These are phyloP conservation scores for Colletotrichum costaricense DNA, from an alignment of 2,329 filamentous ascomycete species.

Conservation along the genomic window DNA sequence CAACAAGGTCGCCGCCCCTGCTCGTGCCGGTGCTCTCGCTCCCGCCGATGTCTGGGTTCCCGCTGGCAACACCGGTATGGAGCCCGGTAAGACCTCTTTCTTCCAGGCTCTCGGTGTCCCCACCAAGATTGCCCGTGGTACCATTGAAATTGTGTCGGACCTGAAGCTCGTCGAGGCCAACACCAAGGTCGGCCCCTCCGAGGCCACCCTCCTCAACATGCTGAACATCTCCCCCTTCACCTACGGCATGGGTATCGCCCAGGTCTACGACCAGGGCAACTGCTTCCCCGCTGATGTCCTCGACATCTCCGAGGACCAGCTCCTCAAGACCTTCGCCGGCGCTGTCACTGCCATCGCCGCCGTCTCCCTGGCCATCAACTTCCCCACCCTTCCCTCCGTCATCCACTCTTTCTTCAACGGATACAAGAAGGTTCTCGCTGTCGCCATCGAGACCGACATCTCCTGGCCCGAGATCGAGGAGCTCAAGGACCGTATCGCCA, in stretches of 20 bases:
- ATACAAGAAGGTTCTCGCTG: constrained; percentile 96
- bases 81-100: constrained; percentile 99
- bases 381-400: constrained; percentile 95
- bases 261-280: constrained; percentile 99
- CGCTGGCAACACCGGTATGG: constrained; percentile 99
- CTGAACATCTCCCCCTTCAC: constrained; percentile 99
- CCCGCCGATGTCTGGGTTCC: constrained; percentile 94
- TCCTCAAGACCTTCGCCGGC: constrained; percentile 83
- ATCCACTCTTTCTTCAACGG: constrained; percentile 96
- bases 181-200: constrained; percentile 96
- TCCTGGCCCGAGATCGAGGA: constrained; percentile 96
- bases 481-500: constrained; percentile 99
- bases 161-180: constrained; percentile 96
- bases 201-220: constrained; percentile 99
- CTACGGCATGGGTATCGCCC: constrained; percentile 95
- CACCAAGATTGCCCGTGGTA: constrained; percentile 99
- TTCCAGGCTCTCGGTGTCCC: constrained; percentile 99
- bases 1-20: constrained; percentile 98
- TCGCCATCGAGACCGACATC: constrained; percentile 91
- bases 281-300: constrained; percentile 87
- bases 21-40: constrained; percentile 96
- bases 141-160: constrained; percentile 99
- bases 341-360: constrained; percentile 89
- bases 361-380: constrained; percentile 92
- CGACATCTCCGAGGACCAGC: constrained; percentile 94